Conservation (phyloP, 2,329 filamentous ascomycete species). For the Calonectria leucothoes region DNA sequence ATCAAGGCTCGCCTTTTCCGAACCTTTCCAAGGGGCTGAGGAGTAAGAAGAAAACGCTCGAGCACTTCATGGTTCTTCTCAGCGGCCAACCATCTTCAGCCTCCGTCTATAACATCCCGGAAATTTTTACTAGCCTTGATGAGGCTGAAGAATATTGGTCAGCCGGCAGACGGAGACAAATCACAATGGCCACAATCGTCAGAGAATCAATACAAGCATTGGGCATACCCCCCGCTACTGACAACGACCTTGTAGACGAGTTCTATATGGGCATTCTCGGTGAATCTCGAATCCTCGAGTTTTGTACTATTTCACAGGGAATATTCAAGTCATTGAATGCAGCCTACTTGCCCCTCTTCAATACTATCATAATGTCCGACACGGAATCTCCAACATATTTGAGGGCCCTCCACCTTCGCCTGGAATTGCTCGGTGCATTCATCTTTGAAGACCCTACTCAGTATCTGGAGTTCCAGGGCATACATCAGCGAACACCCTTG, state of each 20-base stretch:
- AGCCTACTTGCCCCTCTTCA: constrained; percentile 49
- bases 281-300: constrained; percentile 23
- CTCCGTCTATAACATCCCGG: constrained; percentile 1
- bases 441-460: constrained; percentile 43
- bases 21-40: constrained; percentile 31
- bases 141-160: constrained; percentile 37
- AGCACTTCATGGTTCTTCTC: constrained; percentile 32
- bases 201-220: constrained; percentile 19
- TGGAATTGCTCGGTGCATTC: constrained; percentile 43
- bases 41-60: constrained; percentile 28
- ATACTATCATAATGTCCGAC: constrained; percentile 41
- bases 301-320: constrained; percentile 18
- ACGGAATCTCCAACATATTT: constrained; percentile 42
- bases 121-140: constrained; percentile 25
- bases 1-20: constrained; percentile 23
- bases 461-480: constrained; percentile 34
- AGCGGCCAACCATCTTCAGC: constrained; percentile 20
- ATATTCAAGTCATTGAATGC: constrained; percentile 36
- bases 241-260: constrained; percentile 8
- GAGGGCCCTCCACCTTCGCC: constrained; percentile 47
- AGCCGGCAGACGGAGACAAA: constrained; percentile 10
- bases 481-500: constrained; percentile 39
- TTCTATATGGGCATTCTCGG: constrained; percentile 20
- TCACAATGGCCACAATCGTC: constrained; percentile 22
- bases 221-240: constrained; percentile 3